Evolutionary conservation across 345 rosid species (phyloP), one percentile per base, ranked within the genome.

Genomic region (Syzygium oleosum): DNA sequence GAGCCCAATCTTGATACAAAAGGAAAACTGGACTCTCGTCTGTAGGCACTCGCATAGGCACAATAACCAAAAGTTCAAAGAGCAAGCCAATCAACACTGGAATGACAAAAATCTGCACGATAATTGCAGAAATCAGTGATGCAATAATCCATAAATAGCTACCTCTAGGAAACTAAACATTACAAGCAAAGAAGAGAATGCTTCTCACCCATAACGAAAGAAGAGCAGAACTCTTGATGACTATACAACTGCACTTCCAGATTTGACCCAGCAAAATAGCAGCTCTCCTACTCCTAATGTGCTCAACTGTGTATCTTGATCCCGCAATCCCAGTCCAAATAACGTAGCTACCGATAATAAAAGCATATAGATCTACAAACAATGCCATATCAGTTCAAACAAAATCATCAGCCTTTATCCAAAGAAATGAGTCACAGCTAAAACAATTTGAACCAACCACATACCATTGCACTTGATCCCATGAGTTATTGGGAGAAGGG

Each of bases 11-110:
- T 90, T 98, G 99, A 90, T 98, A 98, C 73, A 98, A 91, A 86
- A 98, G 98, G 92, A 98, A 98, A 87, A 98, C 99, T 10, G 99
- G 99, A 90, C 99, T 98, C 92, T 98, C 99, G 87, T 98, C 99
- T 85, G 96, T 98, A n/a, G 99, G 99, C 85, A 98, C 99, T 88
- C 99, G 94, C 99, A 98, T 95, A 8, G 99, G 99, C 84, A 97
- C 99, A 92, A 98, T 96, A 87, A 98, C 98, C 94, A 98, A 86
- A 83, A 98, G 98, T 94, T 98, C 99, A 90, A 97, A 97, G 80
- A 98, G 97, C 87, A 97, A 96, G 25, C 99, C 99, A 65, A 97
- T 96, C 88, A 98, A 92, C 27, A 98, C 98, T 15, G 99, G 99
- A 90, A 98, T 97, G 88, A 97, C 95, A 91, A 98, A 94, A 73